phyloP scores from a whole-genome alignment of 371 early-diverging fungal species.

The Haplosporangium sp. region DNA sequence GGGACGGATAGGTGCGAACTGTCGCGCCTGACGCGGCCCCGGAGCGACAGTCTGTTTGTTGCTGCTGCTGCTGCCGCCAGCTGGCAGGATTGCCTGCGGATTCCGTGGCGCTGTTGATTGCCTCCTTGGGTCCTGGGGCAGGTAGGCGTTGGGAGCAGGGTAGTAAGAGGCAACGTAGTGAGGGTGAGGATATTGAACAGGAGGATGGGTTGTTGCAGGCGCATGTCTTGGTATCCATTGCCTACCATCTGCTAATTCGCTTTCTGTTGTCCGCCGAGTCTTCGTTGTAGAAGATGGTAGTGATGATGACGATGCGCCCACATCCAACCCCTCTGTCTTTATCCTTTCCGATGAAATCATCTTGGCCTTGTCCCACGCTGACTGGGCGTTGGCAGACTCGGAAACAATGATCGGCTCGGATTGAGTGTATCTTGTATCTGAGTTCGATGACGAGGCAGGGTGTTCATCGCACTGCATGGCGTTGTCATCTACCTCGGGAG shows the following conservation, averaged over 20 bases:
- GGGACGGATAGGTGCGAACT: constrained; percentile 52
- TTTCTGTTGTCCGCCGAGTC: constrained; percentile 11
- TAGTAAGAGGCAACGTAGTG: constrained; percentile 54
- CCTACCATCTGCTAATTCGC: constrained; percentile 44
- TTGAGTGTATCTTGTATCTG: constrained; percentile 7
- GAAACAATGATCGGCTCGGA: constrained; percentile 25
- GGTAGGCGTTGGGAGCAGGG: constrained; percentile 36
- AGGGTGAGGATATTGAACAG: constrained; percentile 44
- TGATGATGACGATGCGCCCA: constrained; percentile 16
- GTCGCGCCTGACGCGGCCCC: constrained; percentile 26
- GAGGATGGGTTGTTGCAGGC: constrained; percentile 28
- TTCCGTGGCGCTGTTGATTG: constrained; percentile 16
- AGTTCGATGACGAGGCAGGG: background rate
- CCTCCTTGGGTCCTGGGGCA: constrained; percentile 23
- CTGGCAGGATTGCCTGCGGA: constrained; percentile 17
- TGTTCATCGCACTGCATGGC: constrained; percentile 44
- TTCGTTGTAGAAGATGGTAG: constrained; percentile 11
- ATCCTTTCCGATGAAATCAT: constrained; percentile 28
- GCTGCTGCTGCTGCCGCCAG: constrained; percentile 13
- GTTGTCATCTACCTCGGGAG: constrained; percentile 12
- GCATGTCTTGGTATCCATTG: constrained; percentile 41
- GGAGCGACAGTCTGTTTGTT: constrained; percentile 4
- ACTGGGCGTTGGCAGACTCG: background rate
- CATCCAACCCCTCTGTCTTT: constrained; percentile 13
- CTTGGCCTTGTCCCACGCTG: constrained; percentile 1